Conservation (phyloP, 129 eudicot genomes). For the Kitagawia praeruptora region DNA sequence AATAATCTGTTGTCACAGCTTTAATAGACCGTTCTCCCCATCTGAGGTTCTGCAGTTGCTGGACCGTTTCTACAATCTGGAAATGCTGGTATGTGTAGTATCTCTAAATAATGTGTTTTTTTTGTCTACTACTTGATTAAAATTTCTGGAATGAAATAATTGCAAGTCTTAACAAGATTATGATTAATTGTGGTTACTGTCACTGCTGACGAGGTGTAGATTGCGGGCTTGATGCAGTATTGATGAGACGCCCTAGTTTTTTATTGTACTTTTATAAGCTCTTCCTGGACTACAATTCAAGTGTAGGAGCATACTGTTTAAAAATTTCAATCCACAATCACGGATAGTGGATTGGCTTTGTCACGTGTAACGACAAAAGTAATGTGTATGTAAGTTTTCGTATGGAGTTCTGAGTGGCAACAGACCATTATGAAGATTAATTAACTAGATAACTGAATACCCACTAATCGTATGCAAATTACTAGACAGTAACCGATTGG, state of each 20-base stretch:
- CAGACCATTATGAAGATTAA: background rate
- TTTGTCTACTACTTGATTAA: background rate
- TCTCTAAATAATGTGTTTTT: background rate
- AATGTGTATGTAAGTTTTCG: background rate
- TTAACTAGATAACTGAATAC: background rate
- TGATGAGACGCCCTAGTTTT: background rate
- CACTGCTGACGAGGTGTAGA: background rate
- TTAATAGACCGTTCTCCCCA: slow-evolving; percentile 64
- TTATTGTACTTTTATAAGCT: background rate
- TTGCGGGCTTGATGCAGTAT: background rate
- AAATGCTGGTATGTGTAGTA: slow-evolving; percentile 66
- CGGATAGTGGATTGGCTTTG: background rate
- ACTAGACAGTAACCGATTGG: background rate
- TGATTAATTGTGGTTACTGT: background rate
- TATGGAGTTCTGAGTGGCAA: background rate
- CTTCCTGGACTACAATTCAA: background rate
- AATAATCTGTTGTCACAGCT: slow-evolving; percentile 29
- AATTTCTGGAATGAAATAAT: background rate
- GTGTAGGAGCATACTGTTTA: background rate
- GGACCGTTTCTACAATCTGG: slow-evolving; percentile 87
- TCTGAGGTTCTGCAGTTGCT: slow-evolving; percentile 81
- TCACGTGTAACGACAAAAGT: background rate
- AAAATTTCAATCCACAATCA: background rate
- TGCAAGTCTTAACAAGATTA: background rate
- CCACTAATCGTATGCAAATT: background rate